Percentiles rank a stretch among this genome's conserved stretches.
Conservation (phyloP, 345 rosid species). For the Geranium rotundifolium region DNA sequence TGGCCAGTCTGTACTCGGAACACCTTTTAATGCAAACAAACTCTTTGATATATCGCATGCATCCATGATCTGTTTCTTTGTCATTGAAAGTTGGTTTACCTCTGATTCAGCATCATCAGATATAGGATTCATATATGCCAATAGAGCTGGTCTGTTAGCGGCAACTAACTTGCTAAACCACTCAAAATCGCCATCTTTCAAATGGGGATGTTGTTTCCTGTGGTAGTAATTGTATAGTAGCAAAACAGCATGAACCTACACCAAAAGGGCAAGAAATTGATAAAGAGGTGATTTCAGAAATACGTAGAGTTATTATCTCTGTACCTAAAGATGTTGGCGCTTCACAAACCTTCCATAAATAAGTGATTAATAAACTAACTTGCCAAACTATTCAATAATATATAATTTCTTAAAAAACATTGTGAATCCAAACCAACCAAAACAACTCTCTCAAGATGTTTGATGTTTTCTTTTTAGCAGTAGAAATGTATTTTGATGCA, state of each 20-base stretch:
- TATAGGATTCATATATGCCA: slow-evolving; percentile 34
- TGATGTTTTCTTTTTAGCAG: not conserved
- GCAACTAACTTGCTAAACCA: slow-evolving; percentile 55
- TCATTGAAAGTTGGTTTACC: slow-evolving; percentile 34
- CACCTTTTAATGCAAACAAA: slow-evolving; percentile 35
- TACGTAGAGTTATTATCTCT: not conserved
- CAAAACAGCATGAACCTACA: slow-evolving; percentile 66
- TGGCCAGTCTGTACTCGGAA: slow-evolving; percentile 37
- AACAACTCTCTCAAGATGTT: not conserved
- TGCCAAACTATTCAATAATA: not conserved
- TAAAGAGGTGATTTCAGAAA: not conserved
- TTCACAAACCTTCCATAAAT: not conserved
- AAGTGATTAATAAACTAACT: not conserved
- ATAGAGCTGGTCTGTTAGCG: slow-evolving; percentile 35
- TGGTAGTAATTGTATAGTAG: slow-evolving; percentile 64
- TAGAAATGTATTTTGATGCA: not conserved
- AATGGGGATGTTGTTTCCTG: slow-evolving; percentile 40
- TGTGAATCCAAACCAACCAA: not conserved
- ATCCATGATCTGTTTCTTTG: slow-evolving; percentile 47
- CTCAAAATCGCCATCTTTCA: slow-evolving; percentile 41
- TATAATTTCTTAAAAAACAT: not conserved
- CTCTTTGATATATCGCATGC: slow-evolving; percentile 53
- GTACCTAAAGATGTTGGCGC: not conserved
- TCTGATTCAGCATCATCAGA: slow-evolving; percentile 19
- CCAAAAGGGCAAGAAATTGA: slow-evolving; percentile 3